A percentile compares a stretch with the other conserved stretches of the same genome.
phyloP scores from a whole-genome alignment of 78 protist species.

The Dictyostelium discoideum region DNA sequence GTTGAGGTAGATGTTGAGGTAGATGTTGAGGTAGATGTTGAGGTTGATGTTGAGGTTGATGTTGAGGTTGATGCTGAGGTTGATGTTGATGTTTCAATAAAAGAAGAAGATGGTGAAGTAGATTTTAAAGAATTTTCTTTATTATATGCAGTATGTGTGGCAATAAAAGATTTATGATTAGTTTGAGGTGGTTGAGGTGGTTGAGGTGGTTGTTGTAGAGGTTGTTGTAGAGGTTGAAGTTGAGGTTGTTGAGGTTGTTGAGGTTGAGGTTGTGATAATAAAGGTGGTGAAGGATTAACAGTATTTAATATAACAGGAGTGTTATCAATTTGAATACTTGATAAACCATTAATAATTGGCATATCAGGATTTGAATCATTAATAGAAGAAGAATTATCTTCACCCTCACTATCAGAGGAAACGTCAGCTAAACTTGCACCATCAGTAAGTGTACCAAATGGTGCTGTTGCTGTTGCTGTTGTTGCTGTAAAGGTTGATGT shows the following conservation, averaged over 20 bases:
- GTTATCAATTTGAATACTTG: background rate
- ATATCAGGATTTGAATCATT: slow-evolving; percentile 40
- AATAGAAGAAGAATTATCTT: background rate
- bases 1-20: background rate
- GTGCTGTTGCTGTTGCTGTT: background rate
- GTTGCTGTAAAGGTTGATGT: background rate
- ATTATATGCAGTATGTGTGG: background rate
- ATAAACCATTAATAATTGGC: slow-evolving; percentile 11
- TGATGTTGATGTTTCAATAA: background rate
- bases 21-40: slow-evolving; percentile 14
- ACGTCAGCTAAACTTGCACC: background rate
- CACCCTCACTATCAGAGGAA: slow-evolving; percentile 18
- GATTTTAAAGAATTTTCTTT: background rate
- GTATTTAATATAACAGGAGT: background rate
- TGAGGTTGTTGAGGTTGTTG: background rate
- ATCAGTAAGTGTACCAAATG: background rate
- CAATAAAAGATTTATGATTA: background rate
- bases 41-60: background rate
- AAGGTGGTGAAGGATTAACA: background rate
- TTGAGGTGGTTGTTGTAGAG: background rate
- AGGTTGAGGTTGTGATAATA: background rate
- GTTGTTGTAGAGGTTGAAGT: background rate
- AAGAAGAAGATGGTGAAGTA: background rate
- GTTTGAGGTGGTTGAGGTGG: background rate
- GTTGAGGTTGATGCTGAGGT: background rate